Conservation (phyloP, 352 stramenopile genomes). For the Pythium dissotocum region DNA sequence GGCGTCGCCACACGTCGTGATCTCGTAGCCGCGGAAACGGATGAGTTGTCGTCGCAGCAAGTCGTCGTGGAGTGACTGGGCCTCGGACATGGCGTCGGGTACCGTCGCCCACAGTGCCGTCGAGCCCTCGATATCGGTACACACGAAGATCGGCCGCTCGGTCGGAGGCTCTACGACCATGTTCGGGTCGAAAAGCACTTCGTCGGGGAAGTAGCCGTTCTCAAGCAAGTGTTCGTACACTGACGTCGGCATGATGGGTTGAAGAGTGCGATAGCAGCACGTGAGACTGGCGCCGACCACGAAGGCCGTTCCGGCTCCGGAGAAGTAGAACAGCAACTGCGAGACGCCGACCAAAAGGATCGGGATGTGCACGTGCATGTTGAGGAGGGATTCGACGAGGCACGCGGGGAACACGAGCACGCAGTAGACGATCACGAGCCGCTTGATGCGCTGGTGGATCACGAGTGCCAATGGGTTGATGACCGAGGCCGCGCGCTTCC, state of each 20-base stretch:
- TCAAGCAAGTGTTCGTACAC: constrained; percentile 70
- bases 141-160: constrained; percentile 70
- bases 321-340: constrained; percentile 64
- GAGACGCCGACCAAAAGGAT: constrained; percentile 50
- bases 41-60: constrained; percentile 56
- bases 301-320: constrained; percentile 52
- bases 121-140: constrained; percentile 81
- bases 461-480: constrained; percentile 45
- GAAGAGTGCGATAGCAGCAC: constrained; percentile 63
- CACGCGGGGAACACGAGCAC: constrained; percentile 65
- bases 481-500: constrained; percentile 44
- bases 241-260: constrained; percentile 54
- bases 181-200: constrained; percentile 21
- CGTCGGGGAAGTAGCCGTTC: constrained; percentile 54
- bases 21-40: constrained; percentile 73
- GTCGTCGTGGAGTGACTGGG: constrained; percentile 74
- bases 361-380: constrained; percentile 31
- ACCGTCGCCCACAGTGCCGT: constrained; percentile 62
- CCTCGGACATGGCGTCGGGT: constrained; percentile 54
- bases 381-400: constrained; percentile 43
- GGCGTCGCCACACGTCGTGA: constrained; percentile 73
- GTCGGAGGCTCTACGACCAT: constrained; percentile 46
- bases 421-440: constrained; percentile 68
- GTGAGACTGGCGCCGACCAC: constrained; percentile 62
- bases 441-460: constrained; percentile 68